A percentile compares a stretch with the other conserved stretches of the same genome.
These are phyloP conservation scores for Globisporangium parvum DNA, from an alignment of 352 stramenopile species.

Conservation along the genomic window DNA sequence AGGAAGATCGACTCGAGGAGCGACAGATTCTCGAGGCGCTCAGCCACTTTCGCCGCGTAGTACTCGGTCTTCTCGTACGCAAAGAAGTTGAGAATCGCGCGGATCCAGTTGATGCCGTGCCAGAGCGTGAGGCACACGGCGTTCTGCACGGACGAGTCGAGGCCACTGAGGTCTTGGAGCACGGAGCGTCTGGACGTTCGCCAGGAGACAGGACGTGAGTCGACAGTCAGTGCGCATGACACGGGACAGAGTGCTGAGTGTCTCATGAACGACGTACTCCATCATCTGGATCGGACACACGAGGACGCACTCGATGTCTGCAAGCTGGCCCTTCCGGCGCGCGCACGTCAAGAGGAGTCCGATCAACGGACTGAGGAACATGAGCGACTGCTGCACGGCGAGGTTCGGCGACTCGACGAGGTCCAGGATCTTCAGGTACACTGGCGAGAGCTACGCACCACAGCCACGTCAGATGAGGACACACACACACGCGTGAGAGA, in stretches of 20 bases:
- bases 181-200: slow-evolving; percentile 25
- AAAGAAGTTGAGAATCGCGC: slow-evolving; percentile 54
- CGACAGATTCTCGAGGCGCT: slow-evolving; percentile 39
- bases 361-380: slow-evolving; percentile 35
- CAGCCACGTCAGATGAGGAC: too few relatives aligned
- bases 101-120: slow-evolving; percentile 61
- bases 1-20: slow-evolving; percentile 35
- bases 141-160: slow-evolving; percentile 31
- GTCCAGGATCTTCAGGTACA: slow-evolving; percentile 47
- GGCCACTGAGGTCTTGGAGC: slow-evolving; percentile 31
- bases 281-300: slow-evolving; percentile 54
- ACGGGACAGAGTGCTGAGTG: neutral
- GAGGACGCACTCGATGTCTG: slow-evolving; percentile 39
- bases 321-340: slow-evolving; percentile 19
- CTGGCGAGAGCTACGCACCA: slow-evolving; percentile 17
- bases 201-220: neutral
- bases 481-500: too few relatives aligned
- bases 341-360: slow-evolving; percentile 36
- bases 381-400: slow-evolving; percentile 34
- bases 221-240: neutral
- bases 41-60: slow-evolving; percentile 25
- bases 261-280: slow-evolving; percentile 29
- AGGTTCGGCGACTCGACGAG: slow-evolving; percentile 34
- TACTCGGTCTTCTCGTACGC: slow-evolving; percentile 24
- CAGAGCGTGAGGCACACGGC: slow-evolving; percentile 40